phyloP scores from a whole-genome alignment of 169 alveolate genomes.

The Plasmodium cynomolgi region DNA sequence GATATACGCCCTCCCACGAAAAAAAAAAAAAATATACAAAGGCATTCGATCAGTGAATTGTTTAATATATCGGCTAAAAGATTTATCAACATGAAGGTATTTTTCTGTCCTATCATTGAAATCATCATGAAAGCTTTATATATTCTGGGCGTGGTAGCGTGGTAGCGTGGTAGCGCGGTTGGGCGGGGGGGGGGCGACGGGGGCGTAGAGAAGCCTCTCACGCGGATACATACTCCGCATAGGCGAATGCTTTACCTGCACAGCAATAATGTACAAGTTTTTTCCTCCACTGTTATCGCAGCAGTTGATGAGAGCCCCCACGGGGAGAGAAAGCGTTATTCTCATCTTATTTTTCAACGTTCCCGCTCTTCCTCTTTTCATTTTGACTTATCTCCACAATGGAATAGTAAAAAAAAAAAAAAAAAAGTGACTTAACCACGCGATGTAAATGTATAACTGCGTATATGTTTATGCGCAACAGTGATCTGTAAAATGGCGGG shows the following conservation, averaged over 20 bases:
- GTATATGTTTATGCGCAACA: background rate
- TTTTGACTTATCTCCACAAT: conserved; percentile 23
- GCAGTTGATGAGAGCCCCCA: conserved; percentile 98
- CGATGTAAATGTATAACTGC: background rate
- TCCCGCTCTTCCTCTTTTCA: conserved; percentile 84
- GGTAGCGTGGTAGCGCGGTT: background rate
- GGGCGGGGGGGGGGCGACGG: background rate
- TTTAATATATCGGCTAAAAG: conserved; percentile 32
- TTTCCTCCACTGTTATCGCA: conserved; percentile 99
- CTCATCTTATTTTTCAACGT: conserved; percentile 86
- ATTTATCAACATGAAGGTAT: conserved; percentile 36
- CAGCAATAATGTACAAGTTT: conserved; percentile 97
- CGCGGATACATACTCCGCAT: background rate
- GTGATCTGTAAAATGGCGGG: background rate
- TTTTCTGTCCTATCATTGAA: conserved; percentile 74
- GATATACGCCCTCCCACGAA: background rate
- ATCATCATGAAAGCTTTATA: conserved; percentile 57
- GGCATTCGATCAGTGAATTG: conserved; percentile 15
- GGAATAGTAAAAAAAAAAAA: background rate
- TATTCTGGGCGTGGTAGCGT: background rate
- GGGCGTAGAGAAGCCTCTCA: background rate
- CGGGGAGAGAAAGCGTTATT: conserved; percentile 96
- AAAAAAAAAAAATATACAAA: conserved; percentile 5
- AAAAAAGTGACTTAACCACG: background rate
- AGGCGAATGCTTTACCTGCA: conserved; percentile 82